These are phyloP conservation scores for Saturnispora bothae DNA, from an alignment of 805 yeast genomes.

Conservation along the genomic window DNA sequence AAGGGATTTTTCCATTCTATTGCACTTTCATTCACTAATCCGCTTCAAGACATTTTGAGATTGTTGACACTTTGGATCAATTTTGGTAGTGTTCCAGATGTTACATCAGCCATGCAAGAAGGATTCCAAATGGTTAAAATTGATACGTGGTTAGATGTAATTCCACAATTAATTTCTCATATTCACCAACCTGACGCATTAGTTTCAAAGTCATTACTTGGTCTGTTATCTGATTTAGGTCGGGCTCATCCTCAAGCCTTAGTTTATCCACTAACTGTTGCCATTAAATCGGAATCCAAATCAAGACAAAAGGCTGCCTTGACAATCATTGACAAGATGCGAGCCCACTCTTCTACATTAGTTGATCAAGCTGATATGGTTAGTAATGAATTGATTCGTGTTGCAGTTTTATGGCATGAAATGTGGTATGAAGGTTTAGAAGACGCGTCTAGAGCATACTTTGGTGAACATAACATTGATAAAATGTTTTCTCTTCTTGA, in stretches of 20 bases:
- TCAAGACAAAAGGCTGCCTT: slow-evolving; percentile 86
- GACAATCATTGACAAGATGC: slow-evolving; percentile 84
- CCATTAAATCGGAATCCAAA: slow-evolving; percentile 85
- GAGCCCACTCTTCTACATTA: slow-evolving; percentile 70
- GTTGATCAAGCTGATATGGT: slow-evolving; percentile 92
- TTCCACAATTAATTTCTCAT: slow-evolving; percentile 92
- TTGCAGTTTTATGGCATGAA: slow-evolving; percentile 95
- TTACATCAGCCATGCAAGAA: slow-evolving; percentile 80
- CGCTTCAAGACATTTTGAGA: slow-evolving; percentile 86
- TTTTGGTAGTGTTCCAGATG: slow-evolving; percentile 88
- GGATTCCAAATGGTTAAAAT: slow-evolving; percentile 84
- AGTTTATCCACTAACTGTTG: slow-evolving; percentile 91
- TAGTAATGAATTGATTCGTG: slow-evolving; percentile 86
- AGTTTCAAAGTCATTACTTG: slow-evolving; percentile 71
- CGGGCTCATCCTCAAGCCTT: slow-evolving; percentile 95
- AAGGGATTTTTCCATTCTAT: slow-evolving; percentile 94
- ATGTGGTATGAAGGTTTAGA: slow-evolving; percentile 97
- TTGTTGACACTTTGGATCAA: slow-evolving; percentile 90
- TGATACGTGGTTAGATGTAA: slow-evolving; percentile 91
- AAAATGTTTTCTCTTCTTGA: slow-evolving; percentile 88
- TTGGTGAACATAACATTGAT: slow-evolving; percentile 89
- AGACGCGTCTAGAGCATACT: slow-evolving; percentile 88
- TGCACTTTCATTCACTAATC: slow-evolving; percentile 73
- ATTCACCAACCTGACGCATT: slow-evolving; percentile 89
- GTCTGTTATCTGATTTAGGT: slow-evolving; percentile 77